Conservation (phyloP, 2,329 filamentous ascomycete species). For the Cladosporium cucumerinum region DNA sequence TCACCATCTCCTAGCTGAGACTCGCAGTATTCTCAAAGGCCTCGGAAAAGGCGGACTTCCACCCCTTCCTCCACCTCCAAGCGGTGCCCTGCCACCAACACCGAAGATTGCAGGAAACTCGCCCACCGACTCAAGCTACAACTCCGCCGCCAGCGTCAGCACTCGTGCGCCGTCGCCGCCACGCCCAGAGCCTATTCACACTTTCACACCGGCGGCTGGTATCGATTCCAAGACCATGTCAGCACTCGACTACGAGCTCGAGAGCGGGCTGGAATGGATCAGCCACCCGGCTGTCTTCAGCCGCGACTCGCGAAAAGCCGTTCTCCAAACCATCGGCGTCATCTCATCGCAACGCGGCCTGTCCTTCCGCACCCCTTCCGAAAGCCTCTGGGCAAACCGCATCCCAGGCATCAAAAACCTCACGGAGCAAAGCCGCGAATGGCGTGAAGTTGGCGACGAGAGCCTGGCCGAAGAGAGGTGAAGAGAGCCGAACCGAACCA, state of each 20-base stretch:
- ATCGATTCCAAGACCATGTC: conserved; percentile 79
- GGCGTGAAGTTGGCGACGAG: conserved; percentile 74
- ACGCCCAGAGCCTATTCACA: conserved; percentile 38
- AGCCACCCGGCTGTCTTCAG: conserved; percentile 93
- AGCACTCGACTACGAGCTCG: conserved; percentile 86
- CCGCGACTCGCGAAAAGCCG: conserved; percentile 89
- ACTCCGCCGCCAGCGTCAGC: conserved; percentile 15
- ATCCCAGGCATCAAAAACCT: conserved; percentile 77
- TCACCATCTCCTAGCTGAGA: conserved; percentile 88
- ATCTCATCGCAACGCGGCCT: conserved; percentile 92
- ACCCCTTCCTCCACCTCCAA: conserved; percentile 63
- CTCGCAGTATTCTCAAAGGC: conserved; percentile 89
- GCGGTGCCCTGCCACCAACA: conserved; percentile 37
- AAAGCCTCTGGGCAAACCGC: conserved; percentile 82
- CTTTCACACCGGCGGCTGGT: conserved; percentile 61
- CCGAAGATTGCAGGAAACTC: conserved; percentile 27
- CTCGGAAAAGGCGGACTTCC: conserved; percentile 92
- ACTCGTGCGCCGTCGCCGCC: conserved; percentile 41
- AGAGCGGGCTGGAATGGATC: conserved; percentile 93
- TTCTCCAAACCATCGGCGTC: conserved; percentile 92
- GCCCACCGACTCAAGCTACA: conserved; percentile 22
- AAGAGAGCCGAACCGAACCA: background rate
- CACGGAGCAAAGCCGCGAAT: conserved; percentile 81
- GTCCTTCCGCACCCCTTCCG: conserved; percentile 86
- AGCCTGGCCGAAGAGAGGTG: conserved; percentile 24